Conservation (phyloP, 345 rosid species). For the Boechera stricta region DNA sequence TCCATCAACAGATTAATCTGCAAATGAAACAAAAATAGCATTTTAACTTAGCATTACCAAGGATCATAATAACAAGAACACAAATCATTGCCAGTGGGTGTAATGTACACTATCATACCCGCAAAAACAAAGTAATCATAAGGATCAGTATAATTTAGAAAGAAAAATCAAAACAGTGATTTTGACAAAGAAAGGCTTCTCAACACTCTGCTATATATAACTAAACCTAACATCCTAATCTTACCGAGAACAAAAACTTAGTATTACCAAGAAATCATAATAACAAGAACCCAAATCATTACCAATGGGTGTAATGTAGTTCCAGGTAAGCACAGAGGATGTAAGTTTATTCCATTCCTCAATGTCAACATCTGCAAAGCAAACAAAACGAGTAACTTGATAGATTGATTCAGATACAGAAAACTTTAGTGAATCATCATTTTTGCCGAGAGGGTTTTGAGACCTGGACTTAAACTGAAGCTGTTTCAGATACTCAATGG, state of each 20-base stretch:
- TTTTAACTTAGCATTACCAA: too few species aligned
- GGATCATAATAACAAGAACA: too few species aligned
- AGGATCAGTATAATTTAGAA: neutral
- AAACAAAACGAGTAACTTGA: neutral
- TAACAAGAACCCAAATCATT: too few species aligned
- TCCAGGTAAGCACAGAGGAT: constrained; percentile 70
- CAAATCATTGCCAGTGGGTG: too few species aligned
- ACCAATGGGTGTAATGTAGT: constrained; percentile 51
- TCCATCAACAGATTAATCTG: too few species aligned
- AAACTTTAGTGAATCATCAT: neutral
- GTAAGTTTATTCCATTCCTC: constrained; percentile 77
- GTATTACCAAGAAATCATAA: too few species aligned
- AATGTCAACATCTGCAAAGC: constrained; percentile 70
- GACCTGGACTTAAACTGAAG: constrained; percentile 97
- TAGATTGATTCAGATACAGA: too few species aligned
- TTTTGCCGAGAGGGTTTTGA: constrained; percentile 9
- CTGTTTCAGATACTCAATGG: constrained; percentile 84
- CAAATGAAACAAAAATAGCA: too few species aligned
- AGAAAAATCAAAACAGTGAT: neutral
- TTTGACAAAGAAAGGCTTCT: neutral
- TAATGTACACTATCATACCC: constrained; percentile 73
- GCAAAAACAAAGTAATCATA: neutral
- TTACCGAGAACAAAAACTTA: too few species aligned
- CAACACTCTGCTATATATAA: constrained; percentile 65
- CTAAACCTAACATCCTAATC: constrained; percentile 47